Base-by-base conservation (phyloP, 768 basidiomycete genomes). In the Suillus spraguei region DNA sequence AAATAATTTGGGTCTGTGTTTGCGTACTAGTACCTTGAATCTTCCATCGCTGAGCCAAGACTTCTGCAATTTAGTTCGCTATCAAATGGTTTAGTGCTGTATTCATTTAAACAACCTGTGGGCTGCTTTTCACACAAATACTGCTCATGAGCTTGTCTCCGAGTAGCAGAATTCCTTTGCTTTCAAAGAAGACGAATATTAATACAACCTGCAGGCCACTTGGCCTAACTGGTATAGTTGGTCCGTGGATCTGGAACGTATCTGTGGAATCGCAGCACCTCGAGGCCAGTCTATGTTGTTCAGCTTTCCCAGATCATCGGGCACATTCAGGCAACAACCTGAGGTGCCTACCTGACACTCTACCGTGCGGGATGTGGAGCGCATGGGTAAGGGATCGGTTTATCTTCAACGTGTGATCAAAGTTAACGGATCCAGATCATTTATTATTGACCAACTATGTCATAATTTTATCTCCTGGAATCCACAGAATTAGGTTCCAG, bases 331-430 rank as follows among this genome's bases (percentile, higher is more conserved):
- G 24, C 39, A 58, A 52, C 28, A 58, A 41, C 16, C 38, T 28
- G 24, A 28, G 8, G 38, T 20, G 7, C 28, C 8, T 41, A 20
- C 55, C 24, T 28, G 56, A 13, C 39, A 20, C 39, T 56, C 54
- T 6, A 24, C 22, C 9, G 8, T 39, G 24, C 38, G 9, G 22
- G 14, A 17, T 14, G 36, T 22, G 16, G 22, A 28, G 39, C 24
- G 1, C 56, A 24, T 53, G 20, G 20, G 20, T 53, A 53, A 53
- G 32, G 20, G 32, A 20, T 20, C 20, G 20, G 10, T 13, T 56
- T 24, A 39, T 13, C 55, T 56, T 56, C 55, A 39, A 56, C 14
- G 22, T 55, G 54, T 22, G 14, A 22, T 36, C 50, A 52, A 32
- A 52, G 16, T 14, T 5, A 17, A 17, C 52, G 32, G 50, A 20